Conservation (phyloP, 1,139 yeast species). For the Kazachstania sp. region DNA sequence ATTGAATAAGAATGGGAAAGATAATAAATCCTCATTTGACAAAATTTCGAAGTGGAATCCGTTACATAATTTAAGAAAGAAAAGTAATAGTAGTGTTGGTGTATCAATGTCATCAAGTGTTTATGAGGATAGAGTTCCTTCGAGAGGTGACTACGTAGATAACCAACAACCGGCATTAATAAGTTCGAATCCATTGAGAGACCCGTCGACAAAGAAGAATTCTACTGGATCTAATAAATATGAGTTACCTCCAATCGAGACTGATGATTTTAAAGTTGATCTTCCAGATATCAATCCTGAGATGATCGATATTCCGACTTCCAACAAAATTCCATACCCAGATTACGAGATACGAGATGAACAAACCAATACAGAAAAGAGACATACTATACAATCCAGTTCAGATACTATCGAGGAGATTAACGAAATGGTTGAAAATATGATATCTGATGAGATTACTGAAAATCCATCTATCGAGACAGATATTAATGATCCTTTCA, state of each 20-base stretch:
- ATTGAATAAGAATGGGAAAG: conserved; percentile 12
- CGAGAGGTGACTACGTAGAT: background rate
- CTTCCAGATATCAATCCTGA: conserved; percentile 16
- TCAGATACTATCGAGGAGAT: conserved; percentile 23
- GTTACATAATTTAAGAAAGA: conserved; percentile 21
- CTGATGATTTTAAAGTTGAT: conserved; percentile 22
- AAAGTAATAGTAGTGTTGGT: conserved; percentile 12
- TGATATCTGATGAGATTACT: conserved; percentile 23
- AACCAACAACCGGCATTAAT: background rate
- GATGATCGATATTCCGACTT: background rate
- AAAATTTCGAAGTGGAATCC: conserved; percentile 27
- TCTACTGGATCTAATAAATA: conserved; percentile 13
- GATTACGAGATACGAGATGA: background rate
- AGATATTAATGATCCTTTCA: conserved; percentile 18
- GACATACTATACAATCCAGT: conserved; percentile 8
- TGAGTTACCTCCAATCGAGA: conserved; percentile 23
- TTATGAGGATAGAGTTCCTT: conserved; percentile 1
- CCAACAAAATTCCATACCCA: background rate
- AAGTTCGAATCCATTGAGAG: background rate
- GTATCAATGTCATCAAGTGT: background rate
- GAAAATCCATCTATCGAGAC: conserved; percentile 8
- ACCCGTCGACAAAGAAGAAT: background rate
- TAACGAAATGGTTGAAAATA: conserved; percentile 31
- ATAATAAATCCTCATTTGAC: conserved; percentile 17
- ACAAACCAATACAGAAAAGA: conserved; percentile 2